Percentiles rank a stretch among this genome's conserved stretches.
phyloP scores from a whole-genome alignment of 2,329 filamentous ascomycete genomes.

The Xylaria sp. region DNA sequence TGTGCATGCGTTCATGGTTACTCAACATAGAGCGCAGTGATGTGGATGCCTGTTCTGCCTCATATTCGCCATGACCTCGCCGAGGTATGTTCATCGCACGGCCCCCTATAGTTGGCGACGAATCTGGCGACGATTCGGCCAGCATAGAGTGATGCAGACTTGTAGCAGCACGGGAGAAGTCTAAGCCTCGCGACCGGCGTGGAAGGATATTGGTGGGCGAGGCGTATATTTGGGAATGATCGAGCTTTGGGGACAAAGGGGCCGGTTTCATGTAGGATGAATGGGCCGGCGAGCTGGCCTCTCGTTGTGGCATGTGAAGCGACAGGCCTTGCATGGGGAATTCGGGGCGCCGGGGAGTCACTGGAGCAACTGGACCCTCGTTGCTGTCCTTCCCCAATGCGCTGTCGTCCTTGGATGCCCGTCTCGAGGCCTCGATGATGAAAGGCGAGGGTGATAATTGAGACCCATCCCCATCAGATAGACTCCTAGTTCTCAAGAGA shows the following conservation, averaged over 20 bases:
- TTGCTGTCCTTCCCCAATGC: conserved; percentile 55
- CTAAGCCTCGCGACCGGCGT: conserved; percentile 86
- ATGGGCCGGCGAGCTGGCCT: conserved; percentile 47
- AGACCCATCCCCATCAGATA: conserved; percentile 71
- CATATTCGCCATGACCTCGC: conserved; percentile 61
- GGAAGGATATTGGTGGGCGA: conserved; percentile 90
- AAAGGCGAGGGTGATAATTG: conserved; percentile 69
- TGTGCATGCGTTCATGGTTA: conserved; percentile 73
- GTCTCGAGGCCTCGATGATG: conserved; percentile 63
- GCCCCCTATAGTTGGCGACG: conserved; percentile 84
- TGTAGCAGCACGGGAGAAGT: conserved; percentile 92
- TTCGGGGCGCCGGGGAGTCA: conserved; percentile 76
- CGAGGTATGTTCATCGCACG: conserved; percentile 70
- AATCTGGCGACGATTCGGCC: conserved; percentile 89
- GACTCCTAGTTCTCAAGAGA: conserved; percentile 65
- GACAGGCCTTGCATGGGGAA: conserved; percentile 72
- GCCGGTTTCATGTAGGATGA: conserved; percentile 63
- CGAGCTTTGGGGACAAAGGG: conserved; percentile 86
- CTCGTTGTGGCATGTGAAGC: conserved; percentile 73
- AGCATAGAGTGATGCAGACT: conserved; percentile 95
- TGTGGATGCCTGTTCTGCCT: conserved; percentile 72
- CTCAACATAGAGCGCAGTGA: conserved; percentile 78
- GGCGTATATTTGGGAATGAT: conserved; percentile 84
- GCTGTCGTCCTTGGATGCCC: conserved; percentile 74
- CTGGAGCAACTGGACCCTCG: conserved; percentile 57